These are phyloP conservation scores for Cucumis cinereus DNA, from an alignment of 306 rosid species.

Conservation along the genomic window DNA sequence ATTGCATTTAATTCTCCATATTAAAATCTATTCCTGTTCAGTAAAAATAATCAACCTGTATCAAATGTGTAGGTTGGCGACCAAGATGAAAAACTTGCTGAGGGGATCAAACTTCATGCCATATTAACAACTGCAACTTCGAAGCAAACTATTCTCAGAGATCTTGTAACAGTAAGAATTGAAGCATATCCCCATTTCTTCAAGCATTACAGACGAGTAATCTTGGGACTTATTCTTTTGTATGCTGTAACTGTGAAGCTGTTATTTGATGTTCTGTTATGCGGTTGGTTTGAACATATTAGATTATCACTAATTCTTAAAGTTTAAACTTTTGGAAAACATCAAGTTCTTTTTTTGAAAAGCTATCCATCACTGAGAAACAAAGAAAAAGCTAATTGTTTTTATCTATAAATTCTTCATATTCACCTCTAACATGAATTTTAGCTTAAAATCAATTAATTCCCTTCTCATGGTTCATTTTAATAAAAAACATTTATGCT, in stretches of 20 bases:
- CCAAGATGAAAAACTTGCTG: constrained; percentile 90
- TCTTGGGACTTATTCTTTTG: background rate
- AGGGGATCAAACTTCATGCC: constrained; percentile 91
- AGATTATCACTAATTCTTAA: background rate
- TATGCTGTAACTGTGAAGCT: background rate
- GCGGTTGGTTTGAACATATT: background rate
- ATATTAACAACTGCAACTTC: constrained; percentile 75
- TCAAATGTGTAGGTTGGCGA: constrained; percentile 64
- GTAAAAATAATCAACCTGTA: background rate
- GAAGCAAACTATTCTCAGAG: constrained; percentile 88
- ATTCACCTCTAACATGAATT: background rate
- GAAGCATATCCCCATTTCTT: constrained; percentile 8
- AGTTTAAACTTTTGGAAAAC: background rate
- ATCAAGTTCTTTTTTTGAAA: background rate
- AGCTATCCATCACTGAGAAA: background rate
- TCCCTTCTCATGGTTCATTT: background rate
- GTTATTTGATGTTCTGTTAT: background rate
- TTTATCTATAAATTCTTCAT: background rate
- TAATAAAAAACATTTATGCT: background rate
- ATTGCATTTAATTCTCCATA: background rate
- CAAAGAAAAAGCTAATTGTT: background rate
- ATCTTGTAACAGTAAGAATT: constrained; percentile 72
- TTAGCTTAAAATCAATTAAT: background rate
- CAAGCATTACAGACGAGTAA: background rate
- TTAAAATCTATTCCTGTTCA: background rate